A percentile compares a stretch with the other conserved stretches of the same genome.
phyloP scores from a whole-genome alignment of 441 rosid genomes.

The Erysimum cheiri region DNA sequence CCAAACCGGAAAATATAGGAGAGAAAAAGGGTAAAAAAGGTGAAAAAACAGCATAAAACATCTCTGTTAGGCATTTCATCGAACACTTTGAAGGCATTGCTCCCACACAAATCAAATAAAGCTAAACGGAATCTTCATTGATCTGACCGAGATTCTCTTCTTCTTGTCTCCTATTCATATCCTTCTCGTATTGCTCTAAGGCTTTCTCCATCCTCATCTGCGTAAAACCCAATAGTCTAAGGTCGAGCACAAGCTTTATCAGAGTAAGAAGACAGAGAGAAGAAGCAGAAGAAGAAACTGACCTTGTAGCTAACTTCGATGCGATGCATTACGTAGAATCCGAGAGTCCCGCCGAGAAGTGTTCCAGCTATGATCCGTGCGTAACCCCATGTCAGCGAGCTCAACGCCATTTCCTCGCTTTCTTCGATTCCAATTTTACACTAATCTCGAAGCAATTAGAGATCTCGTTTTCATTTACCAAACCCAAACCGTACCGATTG shows the following conservation, averaged over 20 bases:
- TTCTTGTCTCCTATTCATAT: conserved; percentile 52
- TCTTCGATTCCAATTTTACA: conserved; percentile 16
- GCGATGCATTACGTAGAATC: conserved; percentile 95
- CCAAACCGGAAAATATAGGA: conserved; percentile 12
- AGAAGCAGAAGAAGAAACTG: neutral
- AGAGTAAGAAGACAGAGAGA: conserved; percentile 2
- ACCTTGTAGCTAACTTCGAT: conserved; percentile 83
- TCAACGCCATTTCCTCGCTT: conserved; percentile 51
- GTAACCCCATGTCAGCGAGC: conserved; percentile 71
- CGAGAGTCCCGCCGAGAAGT: conserved; percentile 76
- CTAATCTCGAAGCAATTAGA: neutral
- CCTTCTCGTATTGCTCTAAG: conserved; percentile 71
- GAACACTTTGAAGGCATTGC: conserved; percentile 40
- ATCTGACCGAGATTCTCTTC: conserved; percentile 51
- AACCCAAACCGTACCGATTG: conserved; percentile 17
- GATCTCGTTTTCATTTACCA: conserved; percentile 10
- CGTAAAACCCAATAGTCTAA: conserved; percentile 11
- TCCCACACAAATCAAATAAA: neutral
- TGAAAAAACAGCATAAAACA: conserved; percentile 19
- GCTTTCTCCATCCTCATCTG: conserved; percentile 92
- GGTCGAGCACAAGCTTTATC: conserved; percentile 37
- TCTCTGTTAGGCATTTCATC: conserved; percentile 37
- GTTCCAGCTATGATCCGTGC: conserved; percentile 84
- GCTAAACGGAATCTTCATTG: conserved; percentile 59
- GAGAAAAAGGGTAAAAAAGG: neutral